Conservation (phyloP, 2,329 filamentous ascomycete species). For the Claviceps sp. region DNA sequence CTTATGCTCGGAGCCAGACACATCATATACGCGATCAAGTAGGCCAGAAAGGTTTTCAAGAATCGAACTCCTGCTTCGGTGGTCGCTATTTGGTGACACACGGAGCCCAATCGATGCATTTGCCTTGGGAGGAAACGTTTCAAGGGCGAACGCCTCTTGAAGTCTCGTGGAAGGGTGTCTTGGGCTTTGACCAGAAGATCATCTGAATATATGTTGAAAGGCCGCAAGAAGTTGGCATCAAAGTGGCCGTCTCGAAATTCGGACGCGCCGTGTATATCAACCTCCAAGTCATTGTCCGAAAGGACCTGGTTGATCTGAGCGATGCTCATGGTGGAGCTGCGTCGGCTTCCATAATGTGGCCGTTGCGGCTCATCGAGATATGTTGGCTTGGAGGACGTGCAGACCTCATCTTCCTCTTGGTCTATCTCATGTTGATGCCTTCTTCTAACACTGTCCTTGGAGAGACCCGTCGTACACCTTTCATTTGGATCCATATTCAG, state of each 20-base stretch:
- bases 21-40: slow-evolving; percentile 40
- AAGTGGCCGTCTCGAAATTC: slow-evolving; percentile 35
- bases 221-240: slow-evolving; percentile 33
- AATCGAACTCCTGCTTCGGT: slow-evolving; percentile 39
- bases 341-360: slow-evolving; percentile 6
- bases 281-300: slow-evolving; percentile 20
- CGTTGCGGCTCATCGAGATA: slow-evolving; percentile 7
- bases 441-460: neutral
- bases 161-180: slow-evolving; percentile 31
- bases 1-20: slow-evolving; percentile 36
- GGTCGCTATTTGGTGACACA: slow-evolving; percentile 26
- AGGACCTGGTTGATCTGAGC: slow-evolving; percentile 21
- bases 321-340: slow-evolving; percentile 18
- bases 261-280: slow-evolving; percentile 27
- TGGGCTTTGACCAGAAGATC: slow-evolving; percentile 28
- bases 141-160: slow-evolving; percentile 32
- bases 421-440: neutral
- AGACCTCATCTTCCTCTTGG: neutral
- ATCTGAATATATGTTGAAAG: slow-evolving; percentile 22
- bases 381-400: slow-evolving; percentile 4
- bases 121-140: slow-evolving; percentile 34
- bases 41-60: slow-evolving; percentile 40
- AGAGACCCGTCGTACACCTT: neutral
- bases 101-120: slow-evolving; percentile 28
- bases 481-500: neutral